Evolutionary conservation across 116 monocot species (phyloP).

Genomic region (Trichopus zeylanicus): DNA sequence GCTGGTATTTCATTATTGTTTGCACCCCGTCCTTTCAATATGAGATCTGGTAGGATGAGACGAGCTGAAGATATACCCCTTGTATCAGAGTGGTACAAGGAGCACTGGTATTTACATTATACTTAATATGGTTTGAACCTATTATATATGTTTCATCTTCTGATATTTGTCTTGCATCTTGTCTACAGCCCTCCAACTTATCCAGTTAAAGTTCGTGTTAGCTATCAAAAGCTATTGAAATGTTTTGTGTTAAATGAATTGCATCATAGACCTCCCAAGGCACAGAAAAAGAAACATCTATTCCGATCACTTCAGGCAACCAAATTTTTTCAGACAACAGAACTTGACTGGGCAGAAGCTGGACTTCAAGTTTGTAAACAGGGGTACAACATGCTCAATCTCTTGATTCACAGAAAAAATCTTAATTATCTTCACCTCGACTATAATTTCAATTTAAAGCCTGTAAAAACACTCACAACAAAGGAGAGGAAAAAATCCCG

Average conservation of each 20-base stretch:
- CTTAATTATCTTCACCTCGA: constrained; percentile 97
- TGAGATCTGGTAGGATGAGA: constrained; percentile 83
- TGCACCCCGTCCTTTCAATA: constrained; percentile 94
- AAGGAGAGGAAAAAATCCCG: constrained; percentile 97
- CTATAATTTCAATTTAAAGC: constrained; percentile 97
- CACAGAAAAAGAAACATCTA: constrained; percentile 94
- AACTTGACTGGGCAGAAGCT: constrained; percentile 97
- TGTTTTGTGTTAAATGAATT: constrained; percentile 94
- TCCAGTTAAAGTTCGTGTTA: constrained; percentile 68
- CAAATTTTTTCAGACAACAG: constrained; percentile 93
- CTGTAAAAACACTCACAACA: constrained; percentile 97
- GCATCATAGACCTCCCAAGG: constrained; percentile 97
- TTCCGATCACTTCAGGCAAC: constrained; percentile 93
- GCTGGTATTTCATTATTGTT: constrained; percentile 88
- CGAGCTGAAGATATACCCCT: constrained; percentile 95
- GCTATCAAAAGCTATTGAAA: constrained; percentile 93
- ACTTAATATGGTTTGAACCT: neutral
- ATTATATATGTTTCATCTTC: neutral
- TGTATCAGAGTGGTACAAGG: constrained; percentile 74
- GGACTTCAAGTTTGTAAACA: constrained; percentile 98
- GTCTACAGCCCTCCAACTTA: constrained; percentile 78
- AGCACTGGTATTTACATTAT: constrained; percentile 46
- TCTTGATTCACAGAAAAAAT: constrained; percentile 93
- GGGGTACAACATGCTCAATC: constrained; percentile 97
- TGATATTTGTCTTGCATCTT: constrained; percentile 3